Evolutionary conservation across 768 basidiomycete genomes (phyloP), one percentile per base, ranked within the genome.

Genomic region (Scleroderma citrinum): DNA sequence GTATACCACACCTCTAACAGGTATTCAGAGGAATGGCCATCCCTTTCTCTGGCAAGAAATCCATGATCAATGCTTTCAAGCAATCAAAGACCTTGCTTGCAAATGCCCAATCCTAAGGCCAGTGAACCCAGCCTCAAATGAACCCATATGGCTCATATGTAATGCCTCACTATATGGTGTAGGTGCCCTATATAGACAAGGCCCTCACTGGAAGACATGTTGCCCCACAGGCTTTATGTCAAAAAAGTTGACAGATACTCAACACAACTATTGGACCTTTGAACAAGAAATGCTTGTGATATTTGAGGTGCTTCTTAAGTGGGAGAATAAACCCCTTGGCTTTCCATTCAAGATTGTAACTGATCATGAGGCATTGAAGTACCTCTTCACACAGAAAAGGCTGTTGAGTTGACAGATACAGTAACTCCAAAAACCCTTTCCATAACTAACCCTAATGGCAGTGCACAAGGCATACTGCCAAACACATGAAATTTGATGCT

Each of bases 131-230:
- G n/a, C n/a, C 11, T 21, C 2, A 46, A 42, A 7, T 7, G 53
- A 56, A 43, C 59, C 61, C 0, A 66, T 68, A 16, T 64, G 57
- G 59, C 44, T 69, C 8, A 58, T 68, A 1, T 59, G 57, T 24
- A 59, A 54, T 0, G 65, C 65, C n/a, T n/a, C n/a, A n/a, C n/a
- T n/a, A n/a, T n/a, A n/a, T n/a, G n/a, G n/a, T n/a, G n/a, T n/a
- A n/a, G n/a, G n/a, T n/a, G n/a, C n/a, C n/a, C n/a, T n/a, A n/a
- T 64, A 63, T 26, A 54, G 65, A 3, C 69, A 69, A 45, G 65
- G 66, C 13, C 34, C 43, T 0, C 52, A 50, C 2, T 67, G 60
- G 64, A 37, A 49, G 10, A 51, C 49, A 5, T 64, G 55, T 14
- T 20, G 50, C n/a, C 65, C 62, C 6, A 63, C 58, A 2, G 61